Base-by-base conservation (phyloP, 805 yeast genomes). In the Saccharomyces mikatae region DNA sequence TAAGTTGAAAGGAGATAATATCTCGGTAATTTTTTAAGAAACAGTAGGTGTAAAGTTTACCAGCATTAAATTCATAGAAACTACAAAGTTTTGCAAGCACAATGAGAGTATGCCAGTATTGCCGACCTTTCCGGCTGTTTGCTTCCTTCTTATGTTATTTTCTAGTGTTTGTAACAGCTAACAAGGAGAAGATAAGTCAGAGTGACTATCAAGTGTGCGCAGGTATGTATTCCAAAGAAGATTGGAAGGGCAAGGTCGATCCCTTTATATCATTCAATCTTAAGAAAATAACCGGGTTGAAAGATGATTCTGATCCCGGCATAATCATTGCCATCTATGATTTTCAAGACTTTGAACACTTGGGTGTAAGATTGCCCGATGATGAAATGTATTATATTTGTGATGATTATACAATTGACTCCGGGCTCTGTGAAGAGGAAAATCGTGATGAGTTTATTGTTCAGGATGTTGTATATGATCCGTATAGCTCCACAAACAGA, bases 141-240 rank as follows among this genome's bases (percentile, higher is more conserved):
- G 10, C 44, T 8, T 36, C 22, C 13, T 9, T 36, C 17, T 31
- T 36, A 24, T 54, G 30, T 41, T 48, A 46, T 11, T 48, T 57
- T 31, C 50, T 56, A 50, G 50, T 46, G 14, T 55, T 62, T 30
- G 64, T 57, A 4, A 17, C 28, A 22, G 77, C 75, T 26, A 74
- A 74, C 58, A 70, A 72, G 64, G 85, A 78, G 30, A 65, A 65
- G 27, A 75, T 89, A 58, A 77, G 79, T 48, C 68, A 78, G 14
- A 70, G 63, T 10, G 72, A 79, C 50, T 75, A 84, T 17, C 94
- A 88, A 63, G 81, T 81, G 27, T 92, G 99, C 69, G 78, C 90
- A 4, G 99, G 99, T 36, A 86, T 92, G 83, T 92, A 92, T 72
- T 80, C 91, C 54, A 84, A 83, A 62, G 76, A 81, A 49, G 96